A percentile compares a stretch with the other conserved stretches of the same genome.
These are phyloP conservation scores for Barnettozyma vustinii DNA, from an alignment of 805 yeast species.

Conservation along the genomic window DNA sequence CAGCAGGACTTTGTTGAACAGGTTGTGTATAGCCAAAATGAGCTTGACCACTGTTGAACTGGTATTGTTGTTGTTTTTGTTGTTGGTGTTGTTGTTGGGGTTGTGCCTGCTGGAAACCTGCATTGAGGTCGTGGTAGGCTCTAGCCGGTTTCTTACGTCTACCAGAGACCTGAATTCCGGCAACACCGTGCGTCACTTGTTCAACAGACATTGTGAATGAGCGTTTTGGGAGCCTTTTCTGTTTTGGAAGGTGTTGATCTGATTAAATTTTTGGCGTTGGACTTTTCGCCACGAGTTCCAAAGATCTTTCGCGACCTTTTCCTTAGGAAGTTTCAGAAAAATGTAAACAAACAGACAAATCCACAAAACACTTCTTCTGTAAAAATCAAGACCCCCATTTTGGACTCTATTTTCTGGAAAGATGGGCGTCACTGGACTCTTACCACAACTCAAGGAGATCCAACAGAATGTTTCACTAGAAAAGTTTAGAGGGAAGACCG, in stretches of 20 bases:
- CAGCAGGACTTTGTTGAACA: neutral
- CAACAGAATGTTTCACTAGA: constrained; percentile 55
- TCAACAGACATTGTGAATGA: constrained; percentile 2
- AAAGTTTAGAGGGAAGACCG: constrained; percentile 61
- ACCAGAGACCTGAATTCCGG: constrained; percentile 10
- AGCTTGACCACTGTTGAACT: neutral
- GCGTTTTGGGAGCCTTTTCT: neutral
- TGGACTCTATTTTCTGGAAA: neutral
- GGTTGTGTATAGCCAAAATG: neutral
- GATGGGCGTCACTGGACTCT: constrained; percentile 84
- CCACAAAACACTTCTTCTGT: neutral
- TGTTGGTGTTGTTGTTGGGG: neutral
- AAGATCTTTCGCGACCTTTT: neutral
- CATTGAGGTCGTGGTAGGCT: constrained; percentile 18
- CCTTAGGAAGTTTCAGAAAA: neutral
- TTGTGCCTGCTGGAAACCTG: neutral
- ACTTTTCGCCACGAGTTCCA: neutral
- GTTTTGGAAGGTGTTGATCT: neutral
- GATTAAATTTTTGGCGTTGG: neutral
- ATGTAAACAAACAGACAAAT: neutral
- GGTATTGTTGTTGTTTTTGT: neutral
- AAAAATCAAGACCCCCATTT: neutral
- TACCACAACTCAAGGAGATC: constrained; percentile 72
- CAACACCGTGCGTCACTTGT: constrained; percentile 12
- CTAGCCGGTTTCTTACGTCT: constrained; percentile 23